Evolutionary conservation across 768 basidiomycete species (phyloP).

Genomic region (Pleurotus pulmonarius): DNA sequence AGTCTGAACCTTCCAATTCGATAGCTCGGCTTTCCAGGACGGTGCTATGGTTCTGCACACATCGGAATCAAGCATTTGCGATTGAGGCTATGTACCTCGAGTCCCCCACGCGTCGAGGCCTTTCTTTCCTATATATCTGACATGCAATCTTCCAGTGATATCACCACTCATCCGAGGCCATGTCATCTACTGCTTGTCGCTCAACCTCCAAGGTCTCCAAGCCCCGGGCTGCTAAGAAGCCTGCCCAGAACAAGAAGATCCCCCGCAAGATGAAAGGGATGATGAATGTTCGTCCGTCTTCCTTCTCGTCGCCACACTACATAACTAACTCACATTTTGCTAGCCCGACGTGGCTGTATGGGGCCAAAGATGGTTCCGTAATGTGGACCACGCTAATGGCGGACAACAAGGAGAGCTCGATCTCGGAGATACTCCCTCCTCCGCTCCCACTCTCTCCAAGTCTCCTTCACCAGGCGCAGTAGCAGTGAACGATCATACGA

Average conservation of each 20-base stretch:
- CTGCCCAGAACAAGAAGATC: conserved; percentile 2
- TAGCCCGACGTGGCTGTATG: neutral
- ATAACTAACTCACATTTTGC: neutral
- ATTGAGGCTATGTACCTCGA: conserved; percentile 9
- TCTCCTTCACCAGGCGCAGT: neutral
- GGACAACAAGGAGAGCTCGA: neutral
- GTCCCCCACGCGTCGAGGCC: neutral
- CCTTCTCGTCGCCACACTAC: neutral
- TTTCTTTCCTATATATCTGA: neutral
- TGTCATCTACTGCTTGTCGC: too few relatives aligned
- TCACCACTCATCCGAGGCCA: neutral
- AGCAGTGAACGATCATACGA: neutral
- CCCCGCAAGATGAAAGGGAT: conserved; percentile 1
- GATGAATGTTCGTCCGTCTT: too few relatives aligned
- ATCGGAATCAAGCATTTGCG: conserved; percentile 6
- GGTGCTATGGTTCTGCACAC: neutral
- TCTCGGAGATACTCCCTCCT: neutral
- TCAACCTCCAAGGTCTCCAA: neutral
- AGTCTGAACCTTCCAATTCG: neutral
- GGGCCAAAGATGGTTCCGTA: conserved; percentile 5
- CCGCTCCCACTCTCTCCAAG: neutral
- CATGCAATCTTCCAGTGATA: neutral
- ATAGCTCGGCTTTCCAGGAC: neutral
- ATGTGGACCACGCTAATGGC: neutral
- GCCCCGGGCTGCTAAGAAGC: neutral